phyloP scores from a whole-genome alignment of 192 early-diverging fungal species.

The Spinellus fusiger region DNA sequence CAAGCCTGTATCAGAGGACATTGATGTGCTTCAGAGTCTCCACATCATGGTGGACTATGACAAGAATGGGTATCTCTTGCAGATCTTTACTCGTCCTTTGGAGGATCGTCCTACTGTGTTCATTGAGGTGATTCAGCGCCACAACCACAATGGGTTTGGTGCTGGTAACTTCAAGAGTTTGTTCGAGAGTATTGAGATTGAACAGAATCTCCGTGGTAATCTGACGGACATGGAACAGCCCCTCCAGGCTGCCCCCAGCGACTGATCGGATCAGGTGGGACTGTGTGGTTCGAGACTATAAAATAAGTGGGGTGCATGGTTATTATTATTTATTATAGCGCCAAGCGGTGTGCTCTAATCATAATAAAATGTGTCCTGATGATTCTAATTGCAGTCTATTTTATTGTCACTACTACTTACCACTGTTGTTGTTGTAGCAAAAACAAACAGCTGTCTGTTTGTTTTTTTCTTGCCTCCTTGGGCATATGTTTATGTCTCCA shows the following conservation, averaged over 20 bases:
- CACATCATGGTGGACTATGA: conserved; percentile 95
- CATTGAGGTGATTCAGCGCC: conserved; percentile 95
- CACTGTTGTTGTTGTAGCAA: no score
- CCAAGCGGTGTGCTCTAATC: no score
- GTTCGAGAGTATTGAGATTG: conserved; percentile 92
- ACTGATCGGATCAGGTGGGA: neutral
- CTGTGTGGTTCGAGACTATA: no score
- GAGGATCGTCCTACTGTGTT: conserved; percentile 96
- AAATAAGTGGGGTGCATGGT: no score
- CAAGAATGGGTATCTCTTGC: conserved; percentile 92
- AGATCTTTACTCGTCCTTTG: conserved; percentile 87
- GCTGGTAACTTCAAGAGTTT: conserved; percentile 98
- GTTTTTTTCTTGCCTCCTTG: no score
- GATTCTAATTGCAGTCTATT: no score
- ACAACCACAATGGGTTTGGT: conserved; percentile 89
- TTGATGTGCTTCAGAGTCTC: conserved; percentile 77
- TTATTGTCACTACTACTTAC: no score
- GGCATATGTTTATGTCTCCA: no score
- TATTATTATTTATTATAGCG: no score
- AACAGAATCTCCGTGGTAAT: conserved; percentile 90
- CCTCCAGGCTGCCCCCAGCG: conserved; percentile 7
- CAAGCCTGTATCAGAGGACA: conserved; percentile 72
- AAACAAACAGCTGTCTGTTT: no score
- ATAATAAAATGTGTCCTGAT: no score
- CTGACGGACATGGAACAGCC: conserved; percentile 38